These are phyloP conservation scores for Tetrastigma voinierianum DNA, from an alignment of 164 flowering plant species.

Conservation along the genomic window DNA sequence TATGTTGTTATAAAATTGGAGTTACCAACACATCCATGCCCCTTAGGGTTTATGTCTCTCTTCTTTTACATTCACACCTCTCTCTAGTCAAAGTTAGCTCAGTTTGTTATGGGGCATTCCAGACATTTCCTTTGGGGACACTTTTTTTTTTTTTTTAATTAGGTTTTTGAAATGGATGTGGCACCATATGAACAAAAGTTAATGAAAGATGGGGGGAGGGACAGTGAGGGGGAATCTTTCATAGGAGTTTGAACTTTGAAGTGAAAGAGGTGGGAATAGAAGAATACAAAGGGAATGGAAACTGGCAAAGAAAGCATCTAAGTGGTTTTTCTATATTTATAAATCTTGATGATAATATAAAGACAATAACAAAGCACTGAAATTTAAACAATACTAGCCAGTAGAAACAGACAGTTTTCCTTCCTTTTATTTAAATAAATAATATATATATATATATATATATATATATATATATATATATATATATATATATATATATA, in stretches of 20 bases:
- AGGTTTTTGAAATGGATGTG: background rate
- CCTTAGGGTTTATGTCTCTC: too few species aligned
- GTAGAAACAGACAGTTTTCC: constrained; percentile 18
- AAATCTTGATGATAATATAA: too few species aligned
- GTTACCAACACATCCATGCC: too few species aligned
- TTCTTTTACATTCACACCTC: too few species aligned
- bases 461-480: too few species aligned
- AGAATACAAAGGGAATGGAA: constrained; percentile 33
- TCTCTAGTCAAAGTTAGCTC: too few species aligned
- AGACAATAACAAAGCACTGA: constrained; percentile 31
- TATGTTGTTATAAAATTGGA: too few species aligned
- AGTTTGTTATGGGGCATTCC: too few species aligned
- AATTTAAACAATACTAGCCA: constrained; percentile 16
- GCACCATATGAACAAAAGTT: background rate
- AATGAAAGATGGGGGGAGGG: background rate
- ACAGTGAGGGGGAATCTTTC: constrained; percentile 27
- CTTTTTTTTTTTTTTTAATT: background rate
- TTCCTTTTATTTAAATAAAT: too few species aligned
- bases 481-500: too few species aligned
- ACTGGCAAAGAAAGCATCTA: constrained; percentile 9
- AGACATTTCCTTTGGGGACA: too few species aligned
- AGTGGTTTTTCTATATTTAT: background rate
- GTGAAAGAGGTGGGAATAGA: constrained; percentile 19
- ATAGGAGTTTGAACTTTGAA: constrained; percentile 45
- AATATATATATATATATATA: too few species aligned